Percentiles rank a stretch among this genome's conserved stretches.
These are phyloP conservation scores for Diaporthe amygdali DNA, from an alignment of 2,329 filamentous ascomycete genomes.

Conservation along the genomic window DNA sequence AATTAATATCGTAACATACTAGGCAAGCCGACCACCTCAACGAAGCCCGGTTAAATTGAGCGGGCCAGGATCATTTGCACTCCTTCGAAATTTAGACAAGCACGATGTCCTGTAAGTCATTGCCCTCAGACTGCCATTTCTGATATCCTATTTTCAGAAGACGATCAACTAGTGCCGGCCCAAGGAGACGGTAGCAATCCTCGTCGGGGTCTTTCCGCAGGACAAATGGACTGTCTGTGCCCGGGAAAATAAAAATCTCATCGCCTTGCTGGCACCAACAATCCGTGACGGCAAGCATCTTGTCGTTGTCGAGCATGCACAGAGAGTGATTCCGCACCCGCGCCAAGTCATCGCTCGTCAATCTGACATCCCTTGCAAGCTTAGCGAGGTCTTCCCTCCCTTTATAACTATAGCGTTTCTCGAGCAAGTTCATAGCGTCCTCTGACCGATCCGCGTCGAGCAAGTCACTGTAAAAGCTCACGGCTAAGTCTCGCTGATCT, in stretches of 20 bases:
- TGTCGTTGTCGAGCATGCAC: not conserved
- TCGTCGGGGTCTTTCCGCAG: not conserved
- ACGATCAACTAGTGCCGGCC: not conserved
- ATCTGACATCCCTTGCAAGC: not conserved
- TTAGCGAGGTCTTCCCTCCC: not conserved
- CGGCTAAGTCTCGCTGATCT: too few relatives aligned
- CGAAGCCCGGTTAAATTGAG: not conserved
- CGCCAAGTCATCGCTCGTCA: rapidly evolving
- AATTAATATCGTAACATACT: not conserved
- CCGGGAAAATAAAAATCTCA: not conserved
- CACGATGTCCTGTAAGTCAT: not conserved
- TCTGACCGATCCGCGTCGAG: rapidly evolving
- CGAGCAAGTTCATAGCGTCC: not conserved
- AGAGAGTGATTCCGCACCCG: not conserved
- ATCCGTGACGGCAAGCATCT: not conserved
- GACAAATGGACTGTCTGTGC: not conserved
- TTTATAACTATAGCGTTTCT: too few relatives aligned
- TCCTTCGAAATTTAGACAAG: not conserved
- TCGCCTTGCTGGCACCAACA: not conserved
- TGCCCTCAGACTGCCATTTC: not conserved
- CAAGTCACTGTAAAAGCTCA: not conserved
- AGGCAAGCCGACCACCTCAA: not conserved
- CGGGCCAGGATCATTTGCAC: not conserved
- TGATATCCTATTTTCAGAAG: not conserved
- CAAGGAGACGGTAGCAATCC: not conserved